Evolutionary conservation across 352 stramenopile genomes (phyloP).

Genomic region (Pythium myriotylum): DNA sequence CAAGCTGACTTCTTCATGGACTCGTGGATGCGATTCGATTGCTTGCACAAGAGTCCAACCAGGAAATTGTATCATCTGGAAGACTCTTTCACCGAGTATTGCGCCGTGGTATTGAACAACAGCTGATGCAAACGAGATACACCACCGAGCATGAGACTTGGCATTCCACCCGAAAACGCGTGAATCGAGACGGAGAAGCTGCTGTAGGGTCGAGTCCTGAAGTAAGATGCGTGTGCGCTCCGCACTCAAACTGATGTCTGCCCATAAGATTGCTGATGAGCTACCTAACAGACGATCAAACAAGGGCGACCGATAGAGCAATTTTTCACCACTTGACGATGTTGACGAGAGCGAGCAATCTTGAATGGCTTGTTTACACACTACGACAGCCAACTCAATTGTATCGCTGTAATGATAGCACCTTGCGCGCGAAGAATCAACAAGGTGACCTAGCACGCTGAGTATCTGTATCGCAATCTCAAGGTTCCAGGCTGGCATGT

Average conservation of each 20-base stretch:
- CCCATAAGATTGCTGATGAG: neutral
- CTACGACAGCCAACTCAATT: neutral
- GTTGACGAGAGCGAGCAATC: constrained; percentile 3
- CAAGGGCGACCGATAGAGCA: constrained; percentile 1
- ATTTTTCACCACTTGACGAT: neutral
- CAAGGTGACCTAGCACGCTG: no score
- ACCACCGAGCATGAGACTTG: constrained; percentile 8
- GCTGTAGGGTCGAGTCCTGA: constrained; percentile 5
- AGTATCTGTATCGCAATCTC: no score
- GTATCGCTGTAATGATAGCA: no score
- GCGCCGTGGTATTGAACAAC: constrained; percentile 14
- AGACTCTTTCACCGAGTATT: constrained; percentile 10
- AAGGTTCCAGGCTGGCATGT: no score
- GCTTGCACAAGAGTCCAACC: constrained; percentile 6
- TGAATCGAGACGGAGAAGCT: constrained; percentile 11
- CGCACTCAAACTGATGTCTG: neutral
- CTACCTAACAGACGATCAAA: constrained; percentile 6
- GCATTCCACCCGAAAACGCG: neutral
- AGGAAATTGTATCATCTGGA: constrained; percentile 12
- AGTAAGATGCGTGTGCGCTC: constrained; percentile 5
- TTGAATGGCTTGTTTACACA: neutral
- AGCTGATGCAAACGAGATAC: neutral
- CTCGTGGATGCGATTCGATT: neutral
- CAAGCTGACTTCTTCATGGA: neutral
- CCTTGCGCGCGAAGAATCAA: no score